These are phyloP conservation scores for Cicer yamashitae DNA, from an alignment of 306 rosid species.

Conservation along the genomic window DNA sequence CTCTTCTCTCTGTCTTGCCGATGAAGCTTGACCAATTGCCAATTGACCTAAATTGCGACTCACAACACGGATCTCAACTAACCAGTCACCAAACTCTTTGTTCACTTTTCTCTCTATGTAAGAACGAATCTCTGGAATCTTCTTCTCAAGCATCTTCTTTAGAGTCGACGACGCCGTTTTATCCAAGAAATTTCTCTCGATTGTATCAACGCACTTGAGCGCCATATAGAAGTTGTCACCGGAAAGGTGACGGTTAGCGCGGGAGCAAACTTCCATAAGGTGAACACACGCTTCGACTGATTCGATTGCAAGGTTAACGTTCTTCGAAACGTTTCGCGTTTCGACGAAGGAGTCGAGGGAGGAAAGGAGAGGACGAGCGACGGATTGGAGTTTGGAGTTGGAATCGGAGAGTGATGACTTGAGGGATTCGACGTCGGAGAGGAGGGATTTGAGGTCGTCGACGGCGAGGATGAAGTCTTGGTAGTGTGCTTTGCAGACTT, in stretches of 20 bases:
- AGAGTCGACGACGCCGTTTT: constrained; percentile 79
- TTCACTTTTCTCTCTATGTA: constrained; percentile 86
- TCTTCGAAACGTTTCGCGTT: no score
- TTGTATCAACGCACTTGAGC: constrained; percentile 75
- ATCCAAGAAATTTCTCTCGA: constrained; percentile 71
- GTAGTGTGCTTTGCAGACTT: no score
- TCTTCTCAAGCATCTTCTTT: constrained; percentile 87
- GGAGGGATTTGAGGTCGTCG: no score
- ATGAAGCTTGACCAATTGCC: constrained; percentile 92
- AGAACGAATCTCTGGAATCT: constrained; percentile 92
- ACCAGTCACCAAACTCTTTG: constrained; percentile 95
- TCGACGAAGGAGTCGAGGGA: constrained; percentile 83
- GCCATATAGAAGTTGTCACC: constrained; percentile 86
- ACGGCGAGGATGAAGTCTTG: no score
- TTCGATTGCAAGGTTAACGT: no score
- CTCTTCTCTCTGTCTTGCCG: constrained; percentile 97
- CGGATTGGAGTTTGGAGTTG: no score
- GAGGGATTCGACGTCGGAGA: no score
- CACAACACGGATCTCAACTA: constrained; percentile 94
- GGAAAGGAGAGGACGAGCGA: no score
- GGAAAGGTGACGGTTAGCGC: constrained; percentile 69
- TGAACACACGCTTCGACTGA: no score
- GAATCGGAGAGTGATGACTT: no score
- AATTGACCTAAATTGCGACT: constrained; percentile 91
- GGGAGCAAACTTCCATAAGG: no score